Conservation (phyloP, 306 rosid species). For the Biancaea sappan region DNA sequence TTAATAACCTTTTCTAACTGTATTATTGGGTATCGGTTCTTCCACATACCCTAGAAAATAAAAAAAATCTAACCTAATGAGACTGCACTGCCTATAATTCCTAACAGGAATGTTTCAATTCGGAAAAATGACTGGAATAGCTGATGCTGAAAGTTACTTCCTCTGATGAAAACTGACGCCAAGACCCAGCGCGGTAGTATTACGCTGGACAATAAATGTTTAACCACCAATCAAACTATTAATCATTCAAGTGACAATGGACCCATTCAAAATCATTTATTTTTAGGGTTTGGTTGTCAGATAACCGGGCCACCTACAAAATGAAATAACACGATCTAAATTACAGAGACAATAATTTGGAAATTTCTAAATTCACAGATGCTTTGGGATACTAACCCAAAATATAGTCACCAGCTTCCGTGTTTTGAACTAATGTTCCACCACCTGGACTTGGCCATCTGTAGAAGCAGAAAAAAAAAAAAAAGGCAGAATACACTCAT, state of each 20-base stretch:
- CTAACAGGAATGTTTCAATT: slow-evolving; percentile 2
- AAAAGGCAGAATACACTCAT: slow-evolving; percentile 3
- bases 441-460: slow-evolving; percentile 84
- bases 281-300: slow-evolving; percentile 17
- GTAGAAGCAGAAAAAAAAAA: slow-evolving; percentile 37
- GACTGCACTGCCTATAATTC: neutral
- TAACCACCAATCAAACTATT: neutral
- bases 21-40: neutral
- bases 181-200: neutral
- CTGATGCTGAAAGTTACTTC: slow-evolving; percentile 2
- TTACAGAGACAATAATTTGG: neutral
- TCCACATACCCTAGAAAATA: slow-evolving; percentile 10
- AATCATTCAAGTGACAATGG: neutral
- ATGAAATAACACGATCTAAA: slow-evolving; percentile 21
- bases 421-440: slow-evolving; percentile 36
- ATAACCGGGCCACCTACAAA: slow-evolving; percentile 24
- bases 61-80: slow-evolving; percentile 20
- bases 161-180: slow-evolving; percentile 9
- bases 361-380: neutral
- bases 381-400: slow-evolving; percentile 11
- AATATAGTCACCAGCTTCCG: slow-evolving; percentile 27
- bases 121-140: neutral
- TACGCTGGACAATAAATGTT: slow-evolving; percentile 9
- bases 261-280: slow-evolving; percentile 9
- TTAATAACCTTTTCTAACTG: too few species aligned